Evolutionary conservation across 495 filamentous ascomycete species (phyloP), one percentile per base, ranked within the genome.

Genomic region (Penicillium angulare): DNA sequence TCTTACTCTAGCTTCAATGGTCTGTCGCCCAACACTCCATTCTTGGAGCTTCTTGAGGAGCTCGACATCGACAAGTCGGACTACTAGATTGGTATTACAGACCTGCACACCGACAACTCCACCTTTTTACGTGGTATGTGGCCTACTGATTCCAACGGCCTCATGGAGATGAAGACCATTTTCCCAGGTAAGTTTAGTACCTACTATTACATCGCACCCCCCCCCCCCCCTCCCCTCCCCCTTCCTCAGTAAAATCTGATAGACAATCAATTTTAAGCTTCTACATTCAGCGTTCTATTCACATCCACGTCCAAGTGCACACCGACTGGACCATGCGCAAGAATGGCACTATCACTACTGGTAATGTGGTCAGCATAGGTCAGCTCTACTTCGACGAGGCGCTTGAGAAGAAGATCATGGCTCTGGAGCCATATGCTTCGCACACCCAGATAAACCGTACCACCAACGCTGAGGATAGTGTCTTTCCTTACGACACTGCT

Each of bases 351-450:
- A 48, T 61, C 9, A 22, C 23, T 18, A n/a, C 47, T 17, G 36
- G 52, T 12, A 36, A 52, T n/a, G 56, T 52, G 0, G 55, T 58
- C 13, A 58, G 47, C 31, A 57, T 55, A 0, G 80, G 80, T 16
- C 79, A 85, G 55, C 16, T 82, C 15, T 84, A 78, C 75, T 84
- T 76, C 34, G 72, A 79, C 47, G 68, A 80, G 49, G 47, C 51
- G 7, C 66, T 83, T 3, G 58, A 66, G 47, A 20, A 49, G 42
- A 52, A 55, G n/a, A 71, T 75, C 55, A 73, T 80, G 57, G 59
- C 62, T n/a, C 2, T 47, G 2, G 44, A 38, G 32, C 39, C 51
- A 7, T 52, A 49, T 22, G 43, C 21, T 16, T 49, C 32, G 3
- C 43, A 47, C 20, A 43, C 47, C 0, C 22, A 49, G 21, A 39